Evolutionary conservation across 192 early-diverging fungal genomes (phyloP).

Genomic region (Coemansia umbellata): DNA sequence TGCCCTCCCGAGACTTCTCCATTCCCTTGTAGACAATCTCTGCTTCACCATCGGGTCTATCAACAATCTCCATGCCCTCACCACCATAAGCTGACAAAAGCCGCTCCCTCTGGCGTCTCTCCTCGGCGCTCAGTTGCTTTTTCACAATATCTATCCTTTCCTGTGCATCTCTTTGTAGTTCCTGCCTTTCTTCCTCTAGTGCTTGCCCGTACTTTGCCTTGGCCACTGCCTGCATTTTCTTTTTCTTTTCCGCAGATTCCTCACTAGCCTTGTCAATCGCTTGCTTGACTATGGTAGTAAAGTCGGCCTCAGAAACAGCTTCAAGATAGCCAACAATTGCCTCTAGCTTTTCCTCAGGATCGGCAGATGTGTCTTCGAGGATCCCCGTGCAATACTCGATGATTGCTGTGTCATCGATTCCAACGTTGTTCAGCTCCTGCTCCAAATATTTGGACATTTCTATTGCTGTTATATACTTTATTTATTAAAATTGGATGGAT

Average conservation of each 20-base stretch:
- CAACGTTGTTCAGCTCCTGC: constrained; percentile 11
- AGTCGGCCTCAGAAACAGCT: constrained; percentile 10
- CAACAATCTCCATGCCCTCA: constrained; percentile 16
- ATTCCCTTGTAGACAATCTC: constrained; percentile 19
- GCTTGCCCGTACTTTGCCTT: constrained; percentile 4
- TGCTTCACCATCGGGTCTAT: constrained; percentile 24
- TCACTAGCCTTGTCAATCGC: constrained; percentile 8
- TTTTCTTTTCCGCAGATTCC: background rate
- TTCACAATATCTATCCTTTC: background rate
- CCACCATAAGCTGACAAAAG: constrained; percentile 2
- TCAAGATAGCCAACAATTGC: constrained; percentile 37
- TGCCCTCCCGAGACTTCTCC: background rate
- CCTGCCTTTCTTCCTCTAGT: constrained; percentile 12
- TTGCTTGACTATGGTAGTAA: background rate
- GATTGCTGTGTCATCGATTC: constrained; percentile 39
- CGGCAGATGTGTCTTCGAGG: constrained; percentile 18
- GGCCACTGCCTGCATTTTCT: constrained; percentile 2
- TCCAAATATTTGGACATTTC: constrained; percentile 27
- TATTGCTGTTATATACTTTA: background rate
- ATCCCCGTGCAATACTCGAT: constrained; percentile 39
- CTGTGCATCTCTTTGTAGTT: constrained; percentile 13
- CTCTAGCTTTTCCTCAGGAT: constrained; percentile 27
- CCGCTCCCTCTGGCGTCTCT: constrained; percentile 27
- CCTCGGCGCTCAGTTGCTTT: constrained; percentile 16
- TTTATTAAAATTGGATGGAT: too few species aligned